Conservation (phyloP, 2,329 filamentous ascomycete genomes). For the Talaromyces atroroseus region DNA sequence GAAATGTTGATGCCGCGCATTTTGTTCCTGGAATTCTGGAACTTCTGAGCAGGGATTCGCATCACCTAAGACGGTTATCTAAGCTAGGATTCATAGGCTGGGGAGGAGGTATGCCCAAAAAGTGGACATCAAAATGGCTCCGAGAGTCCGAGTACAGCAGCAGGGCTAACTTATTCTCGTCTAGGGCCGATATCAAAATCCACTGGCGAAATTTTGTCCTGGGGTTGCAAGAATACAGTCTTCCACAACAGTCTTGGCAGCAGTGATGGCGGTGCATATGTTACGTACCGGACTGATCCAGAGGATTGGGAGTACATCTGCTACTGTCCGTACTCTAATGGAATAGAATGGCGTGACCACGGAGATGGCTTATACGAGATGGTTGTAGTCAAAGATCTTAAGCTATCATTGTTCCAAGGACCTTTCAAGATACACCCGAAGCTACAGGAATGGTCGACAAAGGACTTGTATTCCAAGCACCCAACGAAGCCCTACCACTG, state of each 20-base stretch:
- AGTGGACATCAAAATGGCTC: too few relatives aligned
- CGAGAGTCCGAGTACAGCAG: too few relatives aligned
- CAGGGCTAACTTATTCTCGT: too few relatives aligned
- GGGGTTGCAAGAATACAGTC: background rate
- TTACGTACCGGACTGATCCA: background rate
- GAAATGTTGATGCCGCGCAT: background rate
- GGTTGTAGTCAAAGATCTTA: background rate
- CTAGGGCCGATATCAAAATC: background rate
- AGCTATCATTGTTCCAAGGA: background rate
- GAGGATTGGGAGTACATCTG: background rate
- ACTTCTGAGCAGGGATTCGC: background rate
- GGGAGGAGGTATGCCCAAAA: background rate
- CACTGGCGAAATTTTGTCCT: background rate
- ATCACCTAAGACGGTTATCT: background rate
- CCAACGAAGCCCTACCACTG: background rate
- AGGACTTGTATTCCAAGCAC: background rate
- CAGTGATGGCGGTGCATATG: background rate
- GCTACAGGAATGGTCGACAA: background rate
- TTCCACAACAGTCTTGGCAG: background rate
- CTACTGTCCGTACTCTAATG: background rate
- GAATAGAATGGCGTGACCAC: background rate
- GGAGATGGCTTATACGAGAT: background rate
- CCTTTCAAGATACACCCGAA: background rate
- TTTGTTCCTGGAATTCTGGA: background rate
- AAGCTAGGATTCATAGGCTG: background rate